Base-by-base conservation (phyloP, 2,329 filamentous ascomycete genomes). In the Penicillium sp. region DNA sequence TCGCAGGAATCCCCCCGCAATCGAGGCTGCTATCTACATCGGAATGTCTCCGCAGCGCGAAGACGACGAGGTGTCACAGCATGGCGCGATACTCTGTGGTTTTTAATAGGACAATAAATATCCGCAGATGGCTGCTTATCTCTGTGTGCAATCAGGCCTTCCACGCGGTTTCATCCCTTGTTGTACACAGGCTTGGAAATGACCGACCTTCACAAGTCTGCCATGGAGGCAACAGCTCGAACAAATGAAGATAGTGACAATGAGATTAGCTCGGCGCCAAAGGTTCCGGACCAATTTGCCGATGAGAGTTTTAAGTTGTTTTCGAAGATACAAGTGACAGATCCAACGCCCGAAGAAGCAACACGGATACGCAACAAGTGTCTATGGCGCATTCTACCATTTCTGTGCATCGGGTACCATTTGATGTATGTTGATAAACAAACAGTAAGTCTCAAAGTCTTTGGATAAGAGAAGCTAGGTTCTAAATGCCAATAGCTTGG, bases 301-400 rank as follows among this genome's bases (percentile, higher is more conserved):
- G 74, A 77, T 46, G 75, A 77, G 56, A 77, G 75, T 49, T 77
- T 75, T 57, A 77, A 74, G 52, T 67, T 77, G 7, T 75, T 76
- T 43, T 71, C 68, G 2, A 69, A 72, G 38, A 64, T 75, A 32
- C 65, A 74, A 18, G 73, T 75, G 14, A 58, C 71, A 5, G 72
- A 73, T 5, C 72, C 75, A 6, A 75, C 67, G 0, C 60, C 65
- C 2, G 69, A 73, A 52, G 39, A 49, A 34, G 53, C 53, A 8
- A 47, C 1, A 34, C 10, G n/a, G 13, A 58, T 58, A 43, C 53
- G 56, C 16, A 71, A 73, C 39, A 76, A 74, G 62, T 69, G 69
- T 21, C 38, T 75, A 5, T 66, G 67, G 60, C 66, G 72, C 42
- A 71, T 76, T 34, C 52, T 76, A 8, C 73, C 74, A 0, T 75